Evolutionary conservation across 179 eudicot genomes (phyloP).

Genomic region (Pouteria campechiana): DNA sequence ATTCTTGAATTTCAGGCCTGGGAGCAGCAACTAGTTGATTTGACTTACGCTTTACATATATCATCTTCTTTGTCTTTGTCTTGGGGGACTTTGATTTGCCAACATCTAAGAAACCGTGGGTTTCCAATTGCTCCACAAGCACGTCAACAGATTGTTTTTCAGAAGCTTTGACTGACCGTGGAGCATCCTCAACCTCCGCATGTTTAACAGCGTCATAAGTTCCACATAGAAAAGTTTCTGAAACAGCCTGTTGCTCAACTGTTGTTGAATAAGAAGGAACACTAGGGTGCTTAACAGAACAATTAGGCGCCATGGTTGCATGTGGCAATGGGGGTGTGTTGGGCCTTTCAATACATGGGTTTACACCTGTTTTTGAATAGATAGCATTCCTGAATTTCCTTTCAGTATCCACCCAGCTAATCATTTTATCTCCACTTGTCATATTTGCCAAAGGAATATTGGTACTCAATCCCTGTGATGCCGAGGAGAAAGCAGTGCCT

Average conservation of each 20-base stretch:
- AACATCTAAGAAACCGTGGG: constrained; percentile 29
- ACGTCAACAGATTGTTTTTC: constrained; percentile 23
- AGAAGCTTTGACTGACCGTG: constrained; percentile 16
- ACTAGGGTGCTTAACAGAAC: no score
- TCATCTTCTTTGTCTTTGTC: constrained; percentile 19
- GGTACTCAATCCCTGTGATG: constrained; percentile 23
- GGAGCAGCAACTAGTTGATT: constrained; percentile 78
- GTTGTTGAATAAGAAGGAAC: no score
- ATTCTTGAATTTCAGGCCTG: constrained; percentile 22
- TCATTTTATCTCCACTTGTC: constrained; percentile 7
- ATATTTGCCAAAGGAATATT: constrained; percentile 22
- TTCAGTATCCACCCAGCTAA: constrained; percentile 12
- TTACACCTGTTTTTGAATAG: constrained; percentile 14
- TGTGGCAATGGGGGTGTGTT: constrained; percentile 29
- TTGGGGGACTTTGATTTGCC: constrained; percentile 19
- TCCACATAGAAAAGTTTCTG: no score
- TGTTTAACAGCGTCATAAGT: no score
- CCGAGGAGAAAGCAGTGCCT: constrained; percentile 13
- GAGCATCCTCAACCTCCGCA: constrained; percentile 20
- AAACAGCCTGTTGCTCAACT: no score
- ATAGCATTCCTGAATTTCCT: constrained; percentile 5
- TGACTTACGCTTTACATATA: constrained; percentile 60
- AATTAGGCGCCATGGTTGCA: constrained; percentile 17
- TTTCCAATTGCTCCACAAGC: constrained; percentile 18
- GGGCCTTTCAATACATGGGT: constrained; percentile 32